Base-by-base conservation (phyloP, 306 rosid genomes). In the Trifolium pratense region DNA sequence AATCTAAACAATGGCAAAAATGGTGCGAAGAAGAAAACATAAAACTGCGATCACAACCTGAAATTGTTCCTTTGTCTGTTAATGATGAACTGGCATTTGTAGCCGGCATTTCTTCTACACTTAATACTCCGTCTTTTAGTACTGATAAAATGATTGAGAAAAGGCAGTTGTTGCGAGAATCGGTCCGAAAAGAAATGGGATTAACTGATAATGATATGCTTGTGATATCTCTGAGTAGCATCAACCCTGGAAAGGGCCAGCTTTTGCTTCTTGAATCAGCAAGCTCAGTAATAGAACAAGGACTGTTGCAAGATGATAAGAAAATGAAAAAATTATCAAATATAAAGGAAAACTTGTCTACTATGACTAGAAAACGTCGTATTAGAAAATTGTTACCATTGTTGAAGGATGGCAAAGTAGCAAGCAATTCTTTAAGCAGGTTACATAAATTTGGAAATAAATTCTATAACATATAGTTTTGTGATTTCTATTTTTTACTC, bases 201-300 rank as follows among this genome's bases (percentile, higher is more conserved):
- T 83, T 94, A 76, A 76, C 81, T 3, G 91, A 94, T 57, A 83
- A 77, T 62, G 99, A 94, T 74, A 87, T 89, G 91, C 92, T 94
- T 81, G 96, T 86, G 79, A 82, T 94, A 66, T 86, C 95, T 66
- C 89, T 94, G 37, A 89, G 99, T 84, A 91, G 99, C 83, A 91
- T 94, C 81, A 94, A 94, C 80, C 88, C 99, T 29, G 96, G 93
- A 68, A 94, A 94, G 81, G 99, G 99, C 67, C 99, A 94, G 82
- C 87, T 89, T 39, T 83, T 91, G 58, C 91, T 91, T 77, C 91
- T 94, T 78, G 96, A 89, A 75, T 91, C 97, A 23, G 96, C 85
- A 68, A 75, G 77, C 76, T 39, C 83, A 67, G 71, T 87, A 85
- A 64, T 86, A 29, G 90, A 87, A 76, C 84, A 67, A 43, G 73